Evolutionary conservation across 2,329 filamentous ascomycete species (phyloP).

Genomic region (Boeremia exigua): DNA sequence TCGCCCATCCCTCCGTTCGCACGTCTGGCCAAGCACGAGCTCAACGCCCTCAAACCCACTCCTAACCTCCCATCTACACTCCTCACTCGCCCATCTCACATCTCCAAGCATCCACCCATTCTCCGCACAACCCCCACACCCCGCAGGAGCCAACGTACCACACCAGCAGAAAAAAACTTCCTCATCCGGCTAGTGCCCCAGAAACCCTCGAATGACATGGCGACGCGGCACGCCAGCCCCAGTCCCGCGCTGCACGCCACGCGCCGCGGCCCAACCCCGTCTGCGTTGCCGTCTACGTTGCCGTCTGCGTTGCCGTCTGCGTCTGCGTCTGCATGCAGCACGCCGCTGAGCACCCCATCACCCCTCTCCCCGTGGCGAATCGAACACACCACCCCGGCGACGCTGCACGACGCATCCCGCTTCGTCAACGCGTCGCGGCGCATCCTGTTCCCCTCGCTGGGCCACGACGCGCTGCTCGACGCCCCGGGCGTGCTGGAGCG

Average conservation of each 20-base stretch:
- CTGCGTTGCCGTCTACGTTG: too few relatives aligned
- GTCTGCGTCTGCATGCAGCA: not conserved
- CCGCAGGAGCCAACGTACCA: too few relatives aligned
- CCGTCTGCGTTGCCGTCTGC: too few relatives aligned
- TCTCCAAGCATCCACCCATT: not conserved
- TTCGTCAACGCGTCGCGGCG: slow-evolving; percentile 18
- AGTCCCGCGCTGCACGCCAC: too few relatives aligned
- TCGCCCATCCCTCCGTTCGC: slow-evolving; percentile 1
- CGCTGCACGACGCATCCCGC: not conserved
- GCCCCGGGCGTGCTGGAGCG: not conserved
- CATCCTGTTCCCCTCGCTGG: slow-evolving; percentile 12
- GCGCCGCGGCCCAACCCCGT: too few relatives aligned
- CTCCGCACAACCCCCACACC: not conserved
- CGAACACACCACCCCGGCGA: slow-evolving; percentile 2
- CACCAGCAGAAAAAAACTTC: not conserved
- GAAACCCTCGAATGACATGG: slow-evolving; percentile 2
- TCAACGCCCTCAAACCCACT: not conserved
- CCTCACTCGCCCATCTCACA: not conserved
- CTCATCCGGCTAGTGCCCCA: not conserved
- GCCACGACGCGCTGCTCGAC: slow-evolving; percentile 2
- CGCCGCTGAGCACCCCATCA: not conserved
- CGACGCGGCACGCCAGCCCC: not conserved
- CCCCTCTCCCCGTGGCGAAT: slow-evolving; percentile 9
- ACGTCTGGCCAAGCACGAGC: slow-evolving; percentile 5
- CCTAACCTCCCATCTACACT: not conserved